Evolutionary conservation across 441 rosid species (phyloP).

Genomic region (Capsella rubella): DNA sequence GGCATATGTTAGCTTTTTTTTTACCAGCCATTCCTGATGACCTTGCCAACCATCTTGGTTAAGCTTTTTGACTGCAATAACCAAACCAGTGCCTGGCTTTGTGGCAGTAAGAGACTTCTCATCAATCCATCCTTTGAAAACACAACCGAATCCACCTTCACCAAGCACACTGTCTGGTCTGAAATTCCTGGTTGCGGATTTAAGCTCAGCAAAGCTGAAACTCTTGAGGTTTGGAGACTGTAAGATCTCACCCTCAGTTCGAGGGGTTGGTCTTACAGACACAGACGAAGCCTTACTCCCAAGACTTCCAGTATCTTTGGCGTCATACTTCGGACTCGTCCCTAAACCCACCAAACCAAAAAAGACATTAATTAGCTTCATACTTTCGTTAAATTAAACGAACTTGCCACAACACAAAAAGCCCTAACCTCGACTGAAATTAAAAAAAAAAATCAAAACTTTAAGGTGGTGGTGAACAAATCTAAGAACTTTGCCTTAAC

Average conservation of each 20-base stretch:
- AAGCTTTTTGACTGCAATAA: constrained; percentile 63
- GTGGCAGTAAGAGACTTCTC: constrained; percentile 60
- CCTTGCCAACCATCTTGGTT: constrained; percentile 71
- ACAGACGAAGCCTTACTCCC: constrained; percentile 57
- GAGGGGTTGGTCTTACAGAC: constrained; percentile 55
- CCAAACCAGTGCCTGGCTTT: constrained; percentile 67
- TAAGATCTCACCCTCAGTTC: constrained; percentile 71
- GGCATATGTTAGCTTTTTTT: not conserved
- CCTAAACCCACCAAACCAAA: constrained; percentile 51
- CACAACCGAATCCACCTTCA: constrained; percentile 87
- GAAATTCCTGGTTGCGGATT: constrained; percentile 67
- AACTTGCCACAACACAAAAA: not conserved
- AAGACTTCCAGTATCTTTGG: constrained; percentile 55
- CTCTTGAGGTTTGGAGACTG: constrained; percentile 67
- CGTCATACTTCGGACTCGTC: constrained; percentile 62
- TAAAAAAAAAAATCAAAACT: constrained; percentile 21
- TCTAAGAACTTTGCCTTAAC: constrained; percentile 6
- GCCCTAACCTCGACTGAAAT: not conserved
- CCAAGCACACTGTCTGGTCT: constrained; percentile 78
- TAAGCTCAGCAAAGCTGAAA: constrained; percentile 60
- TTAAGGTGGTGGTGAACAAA: not conserved
- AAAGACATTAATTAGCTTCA: not conserved
- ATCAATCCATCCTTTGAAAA: constrained; percentile 82
- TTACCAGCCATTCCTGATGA: constrained; percentile 65
- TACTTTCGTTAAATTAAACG: not conserved